Percentiles rank a stretch among this genome's conserved stretches.
These are phyloP conservation scores for Aspergillus sclerotioniger DNA, from an alignment of 495 filamentous ascomycete species.

Conservation along the genomic window DNA sequence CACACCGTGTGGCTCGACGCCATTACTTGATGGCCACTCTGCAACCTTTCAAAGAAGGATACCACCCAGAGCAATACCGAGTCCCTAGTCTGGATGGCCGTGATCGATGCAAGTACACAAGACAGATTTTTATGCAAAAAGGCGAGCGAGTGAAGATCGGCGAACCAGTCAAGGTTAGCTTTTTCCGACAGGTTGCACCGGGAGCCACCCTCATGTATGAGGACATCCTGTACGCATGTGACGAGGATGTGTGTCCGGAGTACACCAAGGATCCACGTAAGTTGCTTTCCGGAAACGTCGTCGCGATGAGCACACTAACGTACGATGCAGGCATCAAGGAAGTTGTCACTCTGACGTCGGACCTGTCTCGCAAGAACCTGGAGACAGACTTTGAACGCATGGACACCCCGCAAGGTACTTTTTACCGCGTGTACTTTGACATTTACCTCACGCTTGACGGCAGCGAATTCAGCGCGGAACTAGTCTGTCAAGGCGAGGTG, in stretches of 20 bases:
- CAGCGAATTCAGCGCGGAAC: conserved; percentile 94
- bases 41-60: conserved; percentile 97
- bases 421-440: conserved; percentile 83
- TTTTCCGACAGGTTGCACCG: conserved; percentile 96
- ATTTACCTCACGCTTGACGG: conserved; percentile 95
- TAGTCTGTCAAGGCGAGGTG: conserved; percentile 97
- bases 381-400: conserved; percentile 99
- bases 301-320: conserved; percentile 3
- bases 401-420: conserved; percentile 98
- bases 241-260: conserved; percentile 96
- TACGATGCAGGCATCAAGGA: conserved; percentile 85
- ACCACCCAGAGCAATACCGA: conserved; percentile 96
- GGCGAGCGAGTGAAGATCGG: conserved; percentile 98
- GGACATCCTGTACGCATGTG: conserved; percentile 96
- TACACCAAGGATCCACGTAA: conserved; percentile 99
- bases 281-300: conserved; percentile 25
- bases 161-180: conserved; percentile 97
- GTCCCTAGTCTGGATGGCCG: conserved; percentile 96
- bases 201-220: conserved; percentile 99
- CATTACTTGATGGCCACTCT: conserved; percentile 99
- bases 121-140: conserved; percentile 98
- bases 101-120: conserved; percentile 97
- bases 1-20: conserved; percentile 93
- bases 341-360: conserved; percentile 95
- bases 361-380: conserved; percentile 94